phyloP scores from a whole-genome alignment of 371 early-diverging fungal species.

The Chytridium lagenaria region DNA sequence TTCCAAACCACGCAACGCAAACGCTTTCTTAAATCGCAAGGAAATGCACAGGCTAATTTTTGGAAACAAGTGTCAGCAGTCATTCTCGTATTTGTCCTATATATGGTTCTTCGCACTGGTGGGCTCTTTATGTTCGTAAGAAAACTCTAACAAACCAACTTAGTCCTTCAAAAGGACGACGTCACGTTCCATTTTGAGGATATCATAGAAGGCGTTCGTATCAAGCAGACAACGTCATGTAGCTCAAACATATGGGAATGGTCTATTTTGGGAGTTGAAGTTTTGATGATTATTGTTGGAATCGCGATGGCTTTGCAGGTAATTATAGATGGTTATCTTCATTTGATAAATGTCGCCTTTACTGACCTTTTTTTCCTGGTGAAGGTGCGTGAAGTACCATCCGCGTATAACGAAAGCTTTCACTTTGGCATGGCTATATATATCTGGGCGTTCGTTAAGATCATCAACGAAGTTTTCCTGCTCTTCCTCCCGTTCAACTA shows the following conservation, averaged over 20 bases:
- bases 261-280: background rate
- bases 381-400: background rate
- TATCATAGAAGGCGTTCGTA: background rate
- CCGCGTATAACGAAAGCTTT: background rate
- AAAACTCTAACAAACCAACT: background rate
- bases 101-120: background rate
- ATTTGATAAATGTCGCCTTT: background rate
- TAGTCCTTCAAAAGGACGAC: background rate
- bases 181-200: too few relatives aligned
- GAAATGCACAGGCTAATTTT: background rate
- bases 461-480: background rate
- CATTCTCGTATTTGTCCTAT: background rate
- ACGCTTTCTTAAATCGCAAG: background rate
- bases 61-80: background rate
- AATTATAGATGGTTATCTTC: background rate
- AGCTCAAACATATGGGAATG: background rate
- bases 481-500: background rate
- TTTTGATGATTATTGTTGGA: slow-evolving; percentile 2
- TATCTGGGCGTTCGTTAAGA: slow-evolving; percentile 7
- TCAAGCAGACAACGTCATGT: background rate
- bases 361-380: background rate
- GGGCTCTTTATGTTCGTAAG: too few relatives aligned
- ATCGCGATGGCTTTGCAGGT: slow-evolving; percentile 5
- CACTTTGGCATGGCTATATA: slow-evolving; percentile 12
- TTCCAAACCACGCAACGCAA: slow-evolving; percentile 3